These are phyloP conservation scores for Pachyrhizus erosus DNA, from an alignment of 306 rosid genomes.

Conservation along the genomic window DNA sequence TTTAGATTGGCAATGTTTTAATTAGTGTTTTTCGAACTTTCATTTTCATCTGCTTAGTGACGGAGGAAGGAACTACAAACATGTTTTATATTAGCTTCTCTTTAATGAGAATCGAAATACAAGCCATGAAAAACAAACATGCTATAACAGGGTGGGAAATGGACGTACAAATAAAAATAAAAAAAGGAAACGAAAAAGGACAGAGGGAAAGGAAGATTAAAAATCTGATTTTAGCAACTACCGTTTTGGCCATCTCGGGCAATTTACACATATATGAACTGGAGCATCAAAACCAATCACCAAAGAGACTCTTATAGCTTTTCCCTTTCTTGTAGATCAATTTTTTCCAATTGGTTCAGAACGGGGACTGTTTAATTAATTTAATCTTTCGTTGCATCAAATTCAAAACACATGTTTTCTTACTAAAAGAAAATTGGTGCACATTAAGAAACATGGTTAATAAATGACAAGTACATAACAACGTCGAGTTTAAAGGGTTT, in stretches of 20 bases:
- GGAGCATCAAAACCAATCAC: background rate
- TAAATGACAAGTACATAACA: background rate
- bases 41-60: background rate
- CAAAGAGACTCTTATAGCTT: background rate
- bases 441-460: background rate
- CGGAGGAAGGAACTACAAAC: background rate
- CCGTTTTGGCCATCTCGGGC: background rate
- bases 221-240: background rate
- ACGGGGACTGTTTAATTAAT: background rate
- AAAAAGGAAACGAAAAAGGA: no score
- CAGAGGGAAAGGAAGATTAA: background rate
- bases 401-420: background rate
- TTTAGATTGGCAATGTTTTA: background rate
- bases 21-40: background rate
- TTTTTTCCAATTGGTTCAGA: background rate
- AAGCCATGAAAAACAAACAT: no score
- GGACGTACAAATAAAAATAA: background rate
- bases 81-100: no score
- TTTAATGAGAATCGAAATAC: no score
- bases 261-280: background rate
- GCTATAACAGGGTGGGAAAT: background rate
- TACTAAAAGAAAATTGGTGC: background rate
- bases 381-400: background rate
- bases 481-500: background rate
- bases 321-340: background rate